Evolutionary conservation across 2,329 filamentous ascomycete genomes (phyloP).

Genomic region (Colletotrichum theobromicola): DNA sequence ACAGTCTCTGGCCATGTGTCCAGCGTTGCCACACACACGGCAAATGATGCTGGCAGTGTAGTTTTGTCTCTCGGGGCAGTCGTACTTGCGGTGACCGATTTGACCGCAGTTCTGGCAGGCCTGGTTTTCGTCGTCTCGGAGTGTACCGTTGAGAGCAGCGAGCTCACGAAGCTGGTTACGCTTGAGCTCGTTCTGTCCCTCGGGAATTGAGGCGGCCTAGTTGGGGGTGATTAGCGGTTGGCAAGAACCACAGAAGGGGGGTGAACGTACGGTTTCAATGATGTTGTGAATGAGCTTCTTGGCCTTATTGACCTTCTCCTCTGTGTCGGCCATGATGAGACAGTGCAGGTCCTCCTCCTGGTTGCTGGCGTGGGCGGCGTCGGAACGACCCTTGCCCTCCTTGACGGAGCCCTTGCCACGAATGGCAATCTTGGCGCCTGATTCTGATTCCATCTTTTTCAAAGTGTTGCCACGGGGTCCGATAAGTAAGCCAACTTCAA

Average conservation of each 20-base stretch:
- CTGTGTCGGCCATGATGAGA: conserved; percentile 99
- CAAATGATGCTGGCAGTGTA: conserved; percentile 99
- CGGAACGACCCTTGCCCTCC: conserved; percentile 98
- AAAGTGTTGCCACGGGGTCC: conserved; percentile 99
- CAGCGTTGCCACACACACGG: conserved; percentile 95
- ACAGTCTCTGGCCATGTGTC: conserved; percentile 98
- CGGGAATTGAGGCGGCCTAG: conserved; percentile 95
- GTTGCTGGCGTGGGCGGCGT: conserved; percentile 98
- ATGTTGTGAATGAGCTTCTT: conserved; percentile 98
- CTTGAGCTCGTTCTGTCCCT: conserved; percentile 99
- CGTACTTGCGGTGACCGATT: conserved; percentile 98
- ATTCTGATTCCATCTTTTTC: conserved; percentile 99
- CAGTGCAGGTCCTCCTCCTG: conserved; percentile 99
- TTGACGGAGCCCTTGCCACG: conserved; percentile 99
- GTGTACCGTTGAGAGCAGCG: conserved; percentile 96
- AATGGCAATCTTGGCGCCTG: conserved; percentile 97
- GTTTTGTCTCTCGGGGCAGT: conserved; percentile 96
- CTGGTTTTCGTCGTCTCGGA: conserved; percentile 98
- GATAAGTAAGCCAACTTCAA: conserved; percentile 99
- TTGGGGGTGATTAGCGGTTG: conserved; percentile 26
- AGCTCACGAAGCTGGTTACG: conserved; percentile 98
- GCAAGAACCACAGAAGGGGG: neutral
- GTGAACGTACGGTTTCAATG: conserved; percentile 86
- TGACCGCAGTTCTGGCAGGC: conserved; percentile 99
- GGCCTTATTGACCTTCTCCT: conserved; percentile 99